Evolutionary conservation across 2,329 filamentous ascomycete species (phyloP).

Genomic region (Beauveria australis): DNA sequence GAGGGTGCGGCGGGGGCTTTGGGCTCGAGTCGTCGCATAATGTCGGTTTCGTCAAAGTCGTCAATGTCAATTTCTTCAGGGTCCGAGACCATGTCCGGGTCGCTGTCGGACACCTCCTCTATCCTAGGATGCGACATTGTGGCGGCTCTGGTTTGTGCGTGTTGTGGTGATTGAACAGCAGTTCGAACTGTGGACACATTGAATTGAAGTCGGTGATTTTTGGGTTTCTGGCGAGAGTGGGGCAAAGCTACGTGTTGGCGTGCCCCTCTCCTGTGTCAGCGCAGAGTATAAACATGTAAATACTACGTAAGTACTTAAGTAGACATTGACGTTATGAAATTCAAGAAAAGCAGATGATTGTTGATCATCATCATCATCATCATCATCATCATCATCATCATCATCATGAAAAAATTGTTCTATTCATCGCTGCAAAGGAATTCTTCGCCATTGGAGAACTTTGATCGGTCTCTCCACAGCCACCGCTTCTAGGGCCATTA

Average conservation of each 20-base stretch:
- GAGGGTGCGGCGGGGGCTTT: conserved; percentile 22
- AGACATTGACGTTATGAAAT: too few relatives aligned
- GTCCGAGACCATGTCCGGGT: conserved; percentile 60
- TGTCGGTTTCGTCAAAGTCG: conserved; percentile 51
- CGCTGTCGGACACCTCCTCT: conserved; percentile 85
- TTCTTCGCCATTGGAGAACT: too few relatives aligned
- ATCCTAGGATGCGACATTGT: conserved; percentile 78
- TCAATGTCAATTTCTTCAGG: conserved; percentile 80
- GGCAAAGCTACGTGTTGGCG: neutral
- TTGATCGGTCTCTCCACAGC: too few relatives aligned
- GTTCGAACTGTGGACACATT: neutral
- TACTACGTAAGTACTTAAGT: too few relatives aligned
- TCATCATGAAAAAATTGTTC: too few relatives aligned
- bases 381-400: too few relatives aligned
- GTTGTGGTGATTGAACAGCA: neutral
- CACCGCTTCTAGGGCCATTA: too few relatives aligned
- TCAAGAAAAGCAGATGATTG: too few relatives aligned
- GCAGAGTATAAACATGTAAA: neutral
- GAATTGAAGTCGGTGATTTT: conserved; percentile 9
- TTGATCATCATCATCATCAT: too few relatives aligned
- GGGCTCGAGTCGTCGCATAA: conserved; percentile 38
- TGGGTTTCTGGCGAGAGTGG: conserved; percentile 3
- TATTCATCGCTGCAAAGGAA: too few relatives aligned
- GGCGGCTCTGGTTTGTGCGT: conserved; percentile 8
- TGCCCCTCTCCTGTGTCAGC: neutral